A percentile compares a stretch with the other conserved stretches of the same genome.
These are phyloP conservation scores for Colletotrichum cordylinicola DNA, from an alignment of 2,329 filamentous ascomycete genomes.

Conservation along the genomic window DNA sequence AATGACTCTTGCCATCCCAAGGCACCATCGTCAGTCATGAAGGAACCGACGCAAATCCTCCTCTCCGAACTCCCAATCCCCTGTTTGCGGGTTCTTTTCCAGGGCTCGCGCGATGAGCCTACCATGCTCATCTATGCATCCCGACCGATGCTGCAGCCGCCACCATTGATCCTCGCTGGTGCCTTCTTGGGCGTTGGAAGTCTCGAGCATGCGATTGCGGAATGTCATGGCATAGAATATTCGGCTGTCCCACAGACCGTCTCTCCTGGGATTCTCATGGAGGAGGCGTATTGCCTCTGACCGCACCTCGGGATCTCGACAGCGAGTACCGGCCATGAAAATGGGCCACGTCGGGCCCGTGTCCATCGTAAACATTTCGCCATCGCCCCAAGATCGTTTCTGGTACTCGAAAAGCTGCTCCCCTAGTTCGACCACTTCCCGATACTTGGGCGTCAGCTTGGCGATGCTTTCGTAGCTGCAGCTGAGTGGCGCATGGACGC, in stretches of 20 bases:
- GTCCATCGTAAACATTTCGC: conserved; percentile 33
- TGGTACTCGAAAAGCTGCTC: conserved; percentile 26
- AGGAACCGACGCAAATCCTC: background rate
- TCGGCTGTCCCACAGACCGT: conserved; percentile 32
- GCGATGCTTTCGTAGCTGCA: conserved; percentile 27
- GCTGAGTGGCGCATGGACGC: conserved; percentile 24
- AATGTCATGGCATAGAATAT: conserved; percentile 24
- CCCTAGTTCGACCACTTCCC: conserved; percentile 30
- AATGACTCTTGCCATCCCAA: background rate
- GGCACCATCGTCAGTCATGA: background rate
- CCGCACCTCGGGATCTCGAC: conserved; percentile 27
- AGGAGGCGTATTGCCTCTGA: conserved; percentile 31
- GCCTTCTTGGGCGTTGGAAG: conserved; percentile 25
- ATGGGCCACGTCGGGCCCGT: conserved; percentile 31
- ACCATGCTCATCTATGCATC: conserved; percentile 9
- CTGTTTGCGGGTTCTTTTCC: conserved; percentile 4
- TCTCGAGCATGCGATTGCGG: conserved; percentile 23
- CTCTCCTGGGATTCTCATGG: conserved; percentile 27
- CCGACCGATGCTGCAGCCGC: conserved; percentile 18
- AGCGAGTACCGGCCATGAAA: conserved; percentile 30
- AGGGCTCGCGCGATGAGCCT: conserved; percentile 1
- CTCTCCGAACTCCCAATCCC: conserved; percentile 8
- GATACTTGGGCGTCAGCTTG: conserved; percentile 28
- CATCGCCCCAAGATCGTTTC: background rate
- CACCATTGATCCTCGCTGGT: conserved; percentile 24